Conservation (phyloP, 2,329 filamentous ascomycete species). For the Chaetomium globosum region DNA sequence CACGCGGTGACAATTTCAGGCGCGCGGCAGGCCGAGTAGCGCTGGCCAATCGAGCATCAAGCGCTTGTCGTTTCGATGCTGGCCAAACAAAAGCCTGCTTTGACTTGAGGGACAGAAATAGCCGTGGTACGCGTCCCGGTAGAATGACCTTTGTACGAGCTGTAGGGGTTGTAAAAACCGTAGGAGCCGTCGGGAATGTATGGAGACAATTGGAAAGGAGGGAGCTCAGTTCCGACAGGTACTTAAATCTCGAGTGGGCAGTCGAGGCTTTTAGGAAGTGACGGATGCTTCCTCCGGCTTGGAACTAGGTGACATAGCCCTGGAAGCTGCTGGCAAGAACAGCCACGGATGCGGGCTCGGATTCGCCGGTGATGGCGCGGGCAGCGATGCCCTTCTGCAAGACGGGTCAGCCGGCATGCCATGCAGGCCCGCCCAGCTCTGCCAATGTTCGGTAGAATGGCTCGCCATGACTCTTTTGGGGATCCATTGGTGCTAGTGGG, state of each 20-base stretch:
- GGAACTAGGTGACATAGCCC: neutral
- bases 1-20: constrained; percentile 24
- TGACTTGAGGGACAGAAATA: constrained; percentile 17
- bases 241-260: neutral
- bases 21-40: constrained; percentile 34
- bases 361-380: constrained; percentile 22
- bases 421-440: neutral
- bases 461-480: neutral
- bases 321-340: neutral
- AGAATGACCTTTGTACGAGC: neutral
- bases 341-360: neutral
- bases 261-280: constrained; percentile 16
- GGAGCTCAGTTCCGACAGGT: neutral
- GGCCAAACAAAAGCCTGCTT: constrained; percentile 28
- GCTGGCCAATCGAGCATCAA: constrained; percentile 30
- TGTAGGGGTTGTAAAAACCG: neutral
- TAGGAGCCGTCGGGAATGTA: neutral
- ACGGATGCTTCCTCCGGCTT: neutral
- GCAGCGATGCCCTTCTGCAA: constrained; percentile 3
- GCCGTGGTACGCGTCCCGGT: constrained; percentile 7
- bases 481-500: constrained; percentile 13
- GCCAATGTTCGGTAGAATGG: neutral
- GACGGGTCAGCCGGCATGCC: constrained; percentile 14
- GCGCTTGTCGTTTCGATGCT: constrained; percentile 30
- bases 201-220: neutral